Percentiles rank a stretch among this genome's conserved stretches.
These are phyloP conservation scores for Didymella arachidicola DNA, from an alignment of 2,329 filamentous ascomycete species.

Conservation along the genomic window DNA sequence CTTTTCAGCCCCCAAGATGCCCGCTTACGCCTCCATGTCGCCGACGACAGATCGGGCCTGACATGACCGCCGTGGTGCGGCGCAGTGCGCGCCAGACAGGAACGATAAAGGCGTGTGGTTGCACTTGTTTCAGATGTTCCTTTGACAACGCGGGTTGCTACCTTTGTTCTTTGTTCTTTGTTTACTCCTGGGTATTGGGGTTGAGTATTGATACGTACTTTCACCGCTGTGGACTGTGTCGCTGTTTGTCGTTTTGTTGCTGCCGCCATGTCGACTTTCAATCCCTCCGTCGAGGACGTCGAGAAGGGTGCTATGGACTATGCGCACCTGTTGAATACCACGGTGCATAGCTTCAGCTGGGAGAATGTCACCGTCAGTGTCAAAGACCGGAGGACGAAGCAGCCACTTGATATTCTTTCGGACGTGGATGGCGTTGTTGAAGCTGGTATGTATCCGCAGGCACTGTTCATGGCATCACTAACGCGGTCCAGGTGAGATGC, in stretches of 20 bases:
- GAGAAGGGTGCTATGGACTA: constrained; percentile 57
- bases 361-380: constrained; percentile 72
- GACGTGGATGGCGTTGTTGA: constrained; percentile 69
- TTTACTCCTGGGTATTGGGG: neutral
- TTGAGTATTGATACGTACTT: neutral
- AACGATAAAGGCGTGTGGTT: constrained; percentile 7
- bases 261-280: constrained; percentile 23
- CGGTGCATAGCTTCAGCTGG: constrained; percentile 72
- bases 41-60: constrained; percentile 13
- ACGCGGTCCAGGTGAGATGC: constrained; percentile 66
- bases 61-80: neutral
- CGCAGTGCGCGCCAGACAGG: neutral
- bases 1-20: neutral
- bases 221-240: neutral
- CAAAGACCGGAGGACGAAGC: constrained; percentile 72
- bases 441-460: constrained; percentile 58
- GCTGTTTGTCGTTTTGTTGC: neutral
- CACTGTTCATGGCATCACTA: neutral
- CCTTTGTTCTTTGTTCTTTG: constrained; percentile 7
- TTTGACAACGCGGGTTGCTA: neutral
- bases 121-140: constrained; percentile 9
- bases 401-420: constrained; percentile 69
- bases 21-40: constrained; percentile 16
- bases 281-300: constrained; percentile 45
- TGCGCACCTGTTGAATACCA: constrained; percentile 68